A percentile compares a stretch with the other conserved stretches of the same genome.
These are phyloP conservation scores for Calonectria honghensis DNA, from an alignment of 2,329 filamentous ascomycete genomes.

Conservation along the genomic window DNA sequence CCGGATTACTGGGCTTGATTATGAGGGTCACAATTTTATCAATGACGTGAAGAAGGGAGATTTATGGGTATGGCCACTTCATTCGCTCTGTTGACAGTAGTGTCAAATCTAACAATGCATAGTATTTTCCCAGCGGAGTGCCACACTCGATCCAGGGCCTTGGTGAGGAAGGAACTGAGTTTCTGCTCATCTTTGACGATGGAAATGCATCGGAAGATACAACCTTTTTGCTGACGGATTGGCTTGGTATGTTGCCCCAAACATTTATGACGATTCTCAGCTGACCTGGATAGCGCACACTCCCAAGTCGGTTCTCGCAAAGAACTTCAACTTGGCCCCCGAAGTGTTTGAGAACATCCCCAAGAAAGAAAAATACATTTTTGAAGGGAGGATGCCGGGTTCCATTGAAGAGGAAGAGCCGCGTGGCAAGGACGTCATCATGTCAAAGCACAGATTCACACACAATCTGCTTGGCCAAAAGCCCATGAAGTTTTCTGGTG, in stretches of 20 bases:
- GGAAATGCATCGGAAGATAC: conserved; percentile 75
- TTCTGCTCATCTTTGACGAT: conserved; percentile 70
- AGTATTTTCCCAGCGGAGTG: conserved; percentile 84
- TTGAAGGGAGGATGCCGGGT: conserved; percentile 79
- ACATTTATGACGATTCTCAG: accelerated
- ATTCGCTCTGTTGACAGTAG: accelerated
- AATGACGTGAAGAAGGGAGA: conserved; percentile 86
- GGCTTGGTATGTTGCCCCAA: conserved; percentile 71
- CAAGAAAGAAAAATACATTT: conserved; percentile 83
- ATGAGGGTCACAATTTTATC: conserved; percentile 85
- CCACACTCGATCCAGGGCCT: conserved; percentile 86
- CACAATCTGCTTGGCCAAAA: conserved; percentile 83
- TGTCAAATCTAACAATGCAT: background rate
- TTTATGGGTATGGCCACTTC: conserved; percentile 65
- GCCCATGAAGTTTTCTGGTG: conserved; percentile 76
- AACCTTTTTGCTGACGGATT: conserved; percentile 84
- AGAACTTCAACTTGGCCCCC: conserved; percentile 84
- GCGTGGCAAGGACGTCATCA: conserved; percentile 75
- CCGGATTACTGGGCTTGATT: conserved; percentile 83
- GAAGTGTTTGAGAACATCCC: conserved; percentile 83
- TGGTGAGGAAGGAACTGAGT: conserved; percentile 74
- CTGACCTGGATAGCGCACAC: conserved; percentile 73
- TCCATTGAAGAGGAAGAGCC: conserved; percentile 80
- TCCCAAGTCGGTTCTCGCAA: conserved; percentile 81
- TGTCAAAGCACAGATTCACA: conserved; percentile 81